phyloP scores from a whole-genome alignment of 345 rosid species.

The Hibiscus mutabilis region DNA sequence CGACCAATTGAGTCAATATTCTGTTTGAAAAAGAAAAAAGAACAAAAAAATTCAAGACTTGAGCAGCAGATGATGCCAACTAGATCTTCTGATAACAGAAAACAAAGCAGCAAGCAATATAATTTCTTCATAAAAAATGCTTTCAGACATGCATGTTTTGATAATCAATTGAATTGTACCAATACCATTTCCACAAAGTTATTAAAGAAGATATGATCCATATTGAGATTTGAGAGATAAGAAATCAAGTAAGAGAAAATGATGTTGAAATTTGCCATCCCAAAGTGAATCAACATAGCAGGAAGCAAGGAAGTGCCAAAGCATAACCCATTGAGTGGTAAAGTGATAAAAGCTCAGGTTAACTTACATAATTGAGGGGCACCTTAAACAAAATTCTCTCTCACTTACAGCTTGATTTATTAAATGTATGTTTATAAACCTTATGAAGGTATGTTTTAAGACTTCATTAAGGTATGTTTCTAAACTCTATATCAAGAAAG shows the following conservation, averaged over 20 bases:
- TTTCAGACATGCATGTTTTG: neutral
- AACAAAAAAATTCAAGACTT: neutral
- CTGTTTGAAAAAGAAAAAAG: constrained; percentile 31
- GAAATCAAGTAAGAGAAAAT: neutral
- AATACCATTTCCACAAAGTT: neutral
- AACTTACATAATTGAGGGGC: neutral
- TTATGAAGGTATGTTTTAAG: neutral
- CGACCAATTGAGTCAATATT: constrained; percentile 44
- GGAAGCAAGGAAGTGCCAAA: neutral
- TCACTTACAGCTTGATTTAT: constrained; percentile 3
- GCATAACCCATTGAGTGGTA: neutral
- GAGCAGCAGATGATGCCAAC: constrained; percentile 11
- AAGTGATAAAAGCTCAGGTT: neutral
- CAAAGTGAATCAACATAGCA: neutral
- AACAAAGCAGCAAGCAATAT: neutral
- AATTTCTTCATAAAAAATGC: neutral
- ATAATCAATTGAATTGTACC: neutral
- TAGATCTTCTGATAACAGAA: constrained; percentile 11
- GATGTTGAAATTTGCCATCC: neutral
- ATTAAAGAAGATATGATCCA: neutral
- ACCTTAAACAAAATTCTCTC: neutral
- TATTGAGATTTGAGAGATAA: constrained; percentile 7
- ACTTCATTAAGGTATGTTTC: neutral
- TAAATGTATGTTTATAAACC: neutral
- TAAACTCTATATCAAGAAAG: neutral